Conservation (phyloP, 2,329 filamentous ascomycete species). For the Ophidiomyces ophidiicola region DNA sequence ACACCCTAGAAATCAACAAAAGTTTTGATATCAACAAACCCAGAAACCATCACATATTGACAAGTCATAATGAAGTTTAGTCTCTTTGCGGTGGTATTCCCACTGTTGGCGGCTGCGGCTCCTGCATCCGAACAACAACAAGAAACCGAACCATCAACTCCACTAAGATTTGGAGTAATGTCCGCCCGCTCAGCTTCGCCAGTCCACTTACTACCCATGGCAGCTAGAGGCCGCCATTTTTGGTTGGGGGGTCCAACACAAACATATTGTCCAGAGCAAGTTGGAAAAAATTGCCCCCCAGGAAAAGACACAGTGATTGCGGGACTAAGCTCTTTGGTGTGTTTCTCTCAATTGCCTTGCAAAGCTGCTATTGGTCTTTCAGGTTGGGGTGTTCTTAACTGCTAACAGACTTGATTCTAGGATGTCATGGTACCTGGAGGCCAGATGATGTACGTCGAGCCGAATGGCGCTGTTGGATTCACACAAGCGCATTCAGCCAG, state of each 20-base stretch:
- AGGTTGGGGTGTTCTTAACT: not conserved
- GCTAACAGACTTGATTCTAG: conserved; percentile 19
- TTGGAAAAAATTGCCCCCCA: conserved; percentile 34
- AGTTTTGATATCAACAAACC: too few species aligned
- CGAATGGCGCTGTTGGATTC: conserved; percentile 45
- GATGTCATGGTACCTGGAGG: conserved; percentile 49
- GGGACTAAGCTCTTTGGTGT: conserved; percentile 27
- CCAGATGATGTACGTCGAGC: conserved; percentile 47
- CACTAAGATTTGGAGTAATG: conserved; percentile 19
- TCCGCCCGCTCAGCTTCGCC: conserved; percentile 18
- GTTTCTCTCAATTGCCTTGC: conserved; percentile 1
- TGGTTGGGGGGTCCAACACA: conserved; percentile 38
- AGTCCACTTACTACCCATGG: conserved; percentile 37
- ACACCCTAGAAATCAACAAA: too few species aligned
- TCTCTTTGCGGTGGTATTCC: conserved; percentile 9
- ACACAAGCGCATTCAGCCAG: conserved; percentile 43
- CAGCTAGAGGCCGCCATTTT: conserved; percentile 40
- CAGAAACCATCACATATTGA: too few species aligned
- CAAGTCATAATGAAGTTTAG: conserved; percentile 6
- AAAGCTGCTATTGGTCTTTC: not conserved
- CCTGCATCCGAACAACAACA: conserved; percentile 1
- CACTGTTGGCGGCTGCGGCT: conserved; percentile 12
- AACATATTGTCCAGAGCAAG: conserved; percentile 39
- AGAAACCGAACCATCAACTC: not conserved
- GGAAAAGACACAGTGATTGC: conserved; percentile 39